phyloP scores from a whole-genome alignment of 768 basidiomycete species.

The Ephemerocybe angulata region DNA sequence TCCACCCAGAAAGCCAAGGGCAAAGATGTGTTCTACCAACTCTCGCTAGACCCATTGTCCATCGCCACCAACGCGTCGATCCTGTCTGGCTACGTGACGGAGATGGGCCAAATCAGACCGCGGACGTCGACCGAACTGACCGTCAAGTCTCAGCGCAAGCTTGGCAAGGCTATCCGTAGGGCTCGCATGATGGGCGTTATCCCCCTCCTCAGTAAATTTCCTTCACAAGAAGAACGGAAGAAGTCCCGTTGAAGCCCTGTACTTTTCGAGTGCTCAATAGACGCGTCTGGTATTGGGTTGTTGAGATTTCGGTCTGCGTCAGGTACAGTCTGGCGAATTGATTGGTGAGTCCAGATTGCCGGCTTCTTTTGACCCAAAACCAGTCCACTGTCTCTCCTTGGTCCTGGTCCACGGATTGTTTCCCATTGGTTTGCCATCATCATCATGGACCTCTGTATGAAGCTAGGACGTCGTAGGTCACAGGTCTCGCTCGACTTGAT shows the following conservation, averaged over 20 bases:
- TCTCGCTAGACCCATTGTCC: conserved; percentile 69
- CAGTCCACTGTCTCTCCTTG: too few relatives aligned
- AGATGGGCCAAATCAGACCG: conserved; percentile 78
- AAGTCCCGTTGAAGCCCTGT: neutral
- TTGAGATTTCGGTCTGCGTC: neutral
- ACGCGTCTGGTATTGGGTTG: neutral
- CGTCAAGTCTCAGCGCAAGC: conserved; percentile 67
- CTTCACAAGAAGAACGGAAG: neutral
- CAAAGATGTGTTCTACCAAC: conserved; percentile 67
- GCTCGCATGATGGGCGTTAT: conserved; percentile 91
- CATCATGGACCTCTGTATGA: too few relatives aligned
- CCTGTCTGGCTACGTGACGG: conserved; percentile 56
- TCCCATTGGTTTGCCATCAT: too few relatives aligned
- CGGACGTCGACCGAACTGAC: conserved; percentile 71
- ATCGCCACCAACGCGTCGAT: conserved; percentile 60
- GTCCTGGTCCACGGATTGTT: too few relatives aligned
- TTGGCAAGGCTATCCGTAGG: conserved; percentile 83
- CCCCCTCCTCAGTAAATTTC: conserved; percentile 45
- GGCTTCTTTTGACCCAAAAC: too few relatives aligned
- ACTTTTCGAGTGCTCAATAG: neutral
- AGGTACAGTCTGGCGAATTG: too few relatives aligned
- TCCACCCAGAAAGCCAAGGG: conserved; percentile 47
- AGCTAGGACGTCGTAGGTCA: too few relatives aligned
- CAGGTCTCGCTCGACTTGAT: too few relatives aligned
- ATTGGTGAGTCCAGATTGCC: neutral